phyloP scores from a whole-genome alignment of 331 rosid genomes.

The Ulmus americana region DNA sequence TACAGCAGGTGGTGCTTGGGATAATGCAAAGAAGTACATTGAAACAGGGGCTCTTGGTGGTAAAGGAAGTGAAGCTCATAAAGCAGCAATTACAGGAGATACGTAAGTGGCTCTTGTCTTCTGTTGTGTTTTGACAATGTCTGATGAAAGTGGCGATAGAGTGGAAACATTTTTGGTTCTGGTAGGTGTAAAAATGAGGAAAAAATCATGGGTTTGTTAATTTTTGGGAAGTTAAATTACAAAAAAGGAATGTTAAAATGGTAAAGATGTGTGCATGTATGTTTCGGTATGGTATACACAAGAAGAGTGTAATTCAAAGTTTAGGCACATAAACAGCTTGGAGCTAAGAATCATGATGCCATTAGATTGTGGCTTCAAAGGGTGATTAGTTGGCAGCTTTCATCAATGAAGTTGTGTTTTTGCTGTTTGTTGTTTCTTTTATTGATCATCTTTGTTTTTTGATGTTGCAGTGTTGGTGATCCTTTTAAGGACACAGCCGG shows the following conservation, averaged over 20 bases:
- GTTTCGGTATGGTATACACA: too few relatives aligned
- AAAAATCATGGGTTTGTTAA: too few relatives aligned
- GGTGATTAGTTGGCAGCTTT: too few relatives aligned
- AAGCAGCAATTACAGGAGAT: slow-evolving; percentile 95
- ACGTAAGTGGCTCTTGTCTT: slow-evolving; percentile 55
- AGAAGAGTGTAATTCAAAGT: too few relatives aligned
- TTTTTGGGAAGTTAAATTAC: too few relatives aligned
- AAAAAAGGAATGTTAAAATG: too few relatives aligned
- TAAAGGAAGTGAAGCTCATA: slow-evolving; percentile 94
- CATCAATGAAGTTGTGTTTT: too few relatives aligned
- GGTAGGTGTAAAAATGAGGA: too few relatives aligned
- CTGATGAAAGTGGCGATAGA: neutral
- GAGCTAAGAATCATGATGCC: too few relatives aligned
- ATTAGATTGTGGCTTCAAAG: too few relatives aligned
- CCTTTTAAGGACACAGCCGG: slow-evolving; percentile 99
- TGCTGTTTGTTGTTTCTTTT: neutral
- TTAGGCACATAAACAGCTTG: too few relatives aligned
- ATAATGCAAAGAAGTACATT: slow-evolving; percentile 94
- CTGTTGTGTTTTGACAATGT: neutral
- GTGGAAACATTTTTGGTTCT: neutral
- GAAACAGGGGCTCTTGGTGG: slow-evolving; percentile 98
- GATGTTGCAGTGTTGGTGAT: slow-evolving; percentile 76
- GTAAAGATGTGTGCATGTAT: too few relatives aligned
- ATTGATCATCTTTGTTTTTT: neutral
- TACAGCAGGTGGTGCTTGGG: slow-evolving; percentile 99